Percentiles rank a stretch among this genome's conserved stretches.
Evolutionary conservation across 345 rosid genomes (phyloP).

Genomic region (Capsella bursapastoris): DNA sequence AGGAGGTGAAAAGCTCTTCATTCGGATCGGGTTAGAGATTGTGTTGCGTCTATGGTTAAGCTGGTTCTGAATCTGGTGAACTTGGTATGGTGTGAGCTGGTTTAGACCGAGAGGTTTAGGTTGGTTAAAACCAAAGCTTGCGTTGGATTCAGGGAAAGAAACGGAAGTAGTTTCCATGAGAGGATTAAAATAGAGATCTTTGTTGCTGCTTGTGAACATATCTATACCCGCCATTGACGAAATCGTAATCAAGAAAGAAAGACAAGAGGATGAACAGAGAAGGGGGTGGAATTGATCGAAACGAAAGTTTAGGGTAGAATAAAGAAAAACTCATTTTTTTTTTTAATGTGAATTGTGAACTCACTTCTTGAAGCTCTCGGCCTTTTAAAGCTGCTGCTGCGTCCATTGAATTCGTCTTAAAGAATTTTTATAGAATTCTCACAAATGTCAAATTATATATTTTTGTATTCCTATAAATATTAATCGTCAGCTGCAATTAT

Average conservation of each 20-base stretch:
- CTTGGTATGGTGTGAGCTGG: slow-evolving; percentile 64
- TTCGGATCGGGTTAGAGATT: slow-evolving; percentile 44
- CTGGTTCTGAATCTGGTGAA: slow-evolving; percentile 68
- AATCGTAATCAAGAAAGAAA: background rate
- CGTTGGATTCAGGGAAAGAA: slow-evolving; percentile 5
- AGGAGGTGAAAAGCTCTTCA: slow-evolving; percentile 48
- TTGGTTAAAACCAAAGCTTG: slow-evolving; percentile 39
- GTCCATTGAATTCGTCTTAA: slow-evolving; percentile 25
- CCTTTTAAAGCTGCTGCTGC: slow-evolving; percentile 33
- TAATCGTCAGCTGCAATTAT: background rate
- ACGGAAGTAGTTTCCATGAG: slow-evolving; percentile 26
- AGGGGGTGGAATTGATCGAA: background rate
- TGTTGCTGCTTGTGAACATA: slow-evolving; percentile 32
- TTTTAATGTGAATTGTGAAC: background rate
- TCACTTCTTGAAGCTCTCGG: background rate
- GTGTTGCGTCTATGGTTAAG: slow-evolving; percentile 42
- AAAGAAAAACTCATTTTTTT: background rate
- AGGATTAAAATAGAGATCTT: slow-evolving; percentile 47
- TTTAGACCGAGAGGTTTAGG: slow-evolving; percentile 55
- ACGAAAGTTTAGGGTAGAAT: background rate
- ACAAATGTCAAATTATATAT: background rate
- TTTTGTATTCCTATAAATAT: background rate
- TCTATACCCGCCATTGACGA: slow-evolving; percentile 51
- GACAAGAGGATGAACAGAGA: background rate
- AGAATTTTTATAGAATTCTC: background rate